A percentile compares a stretch with the other conserved stretches of the same genome.
Evolutionary conservation across 1,284 basidiomycete genomes (phyloP).

Genomic region (Irpex sp.): DNA sequence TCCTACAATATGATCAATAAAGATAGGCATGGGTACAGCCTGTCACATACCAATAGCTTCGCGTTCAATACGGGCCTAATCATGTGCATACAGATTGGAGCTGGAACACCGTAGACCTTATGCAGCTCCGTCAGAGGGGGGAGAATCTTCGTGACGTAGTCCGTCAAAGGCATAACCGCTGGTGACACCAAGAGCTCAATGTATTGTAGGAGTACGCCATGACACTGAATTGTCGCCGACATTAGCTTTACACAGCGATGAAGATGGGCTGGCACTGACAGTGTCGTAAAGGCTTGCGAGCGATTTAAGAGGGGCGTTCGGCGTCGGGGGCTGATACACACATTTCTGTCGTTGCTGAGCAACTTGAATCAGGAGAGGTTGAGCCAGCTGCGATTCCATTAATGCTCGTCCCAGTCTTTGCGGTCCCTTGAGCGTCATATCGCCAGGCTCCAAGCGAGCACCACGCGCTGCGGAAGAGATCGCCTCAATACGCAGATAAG

Average conservation of each 20-base stretch:
- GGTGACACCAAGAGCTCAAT: slow-evolving; percentile 70
- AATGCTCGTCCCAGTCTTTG: slow-evolving; percentile 69
- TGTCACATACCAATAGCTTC: slow-evolving; percentile 51
- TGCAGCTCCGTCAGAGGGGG: slow-evolving; percentile 75
- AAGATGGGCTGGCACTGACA: slow-evolving; percentile 43
- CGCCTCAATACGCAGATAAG: slow-evolving; percentile 82
- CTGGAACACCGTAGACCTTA: slow-evolving; percentile 72
- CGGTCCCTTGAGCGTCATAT: slow-evolving; percentile 57
- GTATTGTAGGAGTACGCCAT: slow-evolving; percentile 76
- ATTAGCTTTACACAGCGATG: background rate
- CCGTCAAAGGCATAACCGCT: slow-evolving; percentile 51
- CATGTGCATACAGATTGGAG: slow-evolving; percentile 89
- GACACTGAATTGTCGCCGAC: slow-evolving; percentile 45
- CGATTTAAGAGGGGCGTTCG: slow-evolving; percentile 77
- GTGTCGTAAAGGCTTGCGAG: slow-evolving; percentile 85
- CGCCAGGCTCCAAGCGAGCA: slow-evolving; percentile 61
- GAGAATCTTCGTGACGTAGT: slow-evolving; percentile 62
- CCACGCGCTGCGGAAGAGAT: slow-evolving; percentile 72
- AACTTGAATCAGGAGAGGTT: slow-evolving; percentile 85
- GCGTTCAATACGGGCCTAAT: slow-evolving; percentile 77
- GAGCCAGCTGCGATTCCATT: slow-evolving; percentile 68
- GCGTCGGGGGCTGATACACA: slow-evolving; percentile 53
- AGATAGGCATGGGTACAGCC: background rate
- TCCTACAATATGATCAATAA: slow-evolving; percentile 32
- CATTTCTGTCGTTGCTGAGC: slow-evolving; percentile 85